Conservation (phyloP, 192 early-diverging fungal species). For the Entophlyctis luteolus region DNA sequence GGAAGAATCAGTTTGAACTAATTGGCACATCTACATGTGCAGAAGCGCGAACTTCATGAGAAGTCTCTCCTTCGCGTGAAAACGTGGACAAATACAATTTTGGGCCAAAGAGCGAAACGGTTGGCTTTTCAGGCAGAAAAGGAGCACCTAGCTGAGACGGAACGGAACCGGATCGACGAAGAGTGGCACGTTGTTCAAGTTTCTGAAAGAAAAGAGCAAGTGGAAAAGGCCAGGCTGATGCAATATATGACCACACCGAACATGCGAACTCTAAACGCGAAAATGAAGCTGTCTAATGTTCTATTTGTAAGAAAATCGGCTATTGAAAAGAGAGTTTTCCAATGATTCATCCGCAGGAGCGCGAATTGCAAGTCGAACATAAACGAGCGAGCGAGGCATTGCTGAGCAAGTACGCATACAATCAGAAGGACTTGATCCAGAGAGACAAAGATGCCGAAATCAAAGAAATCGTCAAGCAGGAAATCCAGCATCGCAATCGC, state of each 20-base stretch:
- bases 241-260: constrained; percentile 31
- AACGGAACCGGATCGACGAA: constrained; percentile 32
- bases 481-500: background rate
- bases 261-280: constrained; percentile 32
- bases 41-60: constrained; percentile 38
- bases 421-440: background rate
- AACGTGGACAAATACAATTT: constrained; percentile 47
- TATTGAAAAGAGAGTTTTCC: background rate
- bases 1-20: background rate
- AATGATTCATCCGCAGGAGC: constrained; percentile 32
- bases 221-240: constrained; percentile 43
- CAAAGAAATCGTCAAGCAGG: background rate
- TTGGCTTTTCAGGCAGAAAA: constrained; percentile 42
- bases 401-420: constrained; percentile 17
- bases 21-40: background rate
- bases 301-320: constrained; percentile 25
- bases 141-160: constrained; percentile 22
- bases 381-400: constrained; percentile 7
- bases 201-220: constrained; percentile 30
- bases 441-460: constrained; percentile 1
- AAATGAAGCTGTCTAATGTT: constrained; percentile 45
- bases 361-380: constrained; percentile 34
- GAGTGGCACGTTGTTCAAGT: constrained; percentile 39
- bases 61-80: constrained; percentile 36
- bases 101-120: constrained; percentile 41